Conservation (phyloP, 306 rosid species). For the Aeschynomene evenia region DNA sequence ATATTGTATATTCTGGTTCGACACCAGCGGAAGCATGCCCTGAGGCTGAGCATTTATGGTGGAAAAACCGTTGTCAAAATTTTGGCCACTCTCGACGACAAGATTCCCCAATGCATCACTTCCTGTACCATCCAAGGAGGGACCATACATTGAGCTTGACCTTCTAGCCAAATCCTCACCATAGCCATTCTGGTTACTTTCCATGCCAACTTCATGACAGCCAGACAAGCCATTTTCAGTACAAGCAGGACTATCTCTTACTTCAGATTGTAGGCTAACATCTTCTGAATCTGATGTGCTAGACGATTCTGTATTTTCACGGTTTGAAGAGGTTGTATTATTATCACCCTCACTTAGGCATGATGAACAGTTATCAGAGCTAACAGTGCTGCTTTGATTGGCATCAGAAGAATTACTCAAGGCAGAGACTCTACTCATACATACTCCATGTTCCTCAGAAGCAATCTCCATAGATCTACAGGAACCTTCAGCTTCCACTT, state of each 20-base stretch:
- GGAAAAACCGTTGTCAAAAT: constrained; percentile 51
- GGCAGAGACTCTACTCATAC: constrained; percentile 31
- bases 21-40: constrained; percentile 48
- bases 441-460: constrained; percentile 45
- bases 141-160: constrained; percentile 28
- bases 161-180: constrained; percentile 42
- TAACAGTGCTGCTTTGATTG: constrained; percentile 44
- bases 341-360: constrained; percentile 89
- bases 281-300: constrained; percentile 92
- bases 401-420: constrained; percentile 47
- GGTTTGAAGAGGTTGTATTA: constrained; percentile 67
- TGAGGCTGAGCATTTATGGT: constrained; percentile 64
- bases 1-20: constrained; percentile 64
- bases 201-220: constrained; percentile 46
- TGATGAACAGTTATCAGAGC: constrained; percentile 80
- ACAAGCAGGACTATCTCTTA: constrained; percentile 48
- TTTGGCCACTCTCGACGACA: constrained; percentile 36
- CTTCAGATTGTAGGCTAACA: constrained; percentile 76
- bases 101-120: constrained; percentile 40
- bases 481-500: constrained; percentile 41
- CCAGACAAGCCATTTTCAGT: constrained; percentile 53
- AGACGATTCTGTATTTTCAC: constrained; percentile 76
- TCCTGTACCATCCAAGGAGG: constrained; percentile 43
- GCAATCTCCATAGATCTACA: constrained; percentile 42
- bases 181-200: constrained; percentile 36